phyloP scores from a whole-genome alignment of 83 land plant species.

The Larix sibirica region DNA sequence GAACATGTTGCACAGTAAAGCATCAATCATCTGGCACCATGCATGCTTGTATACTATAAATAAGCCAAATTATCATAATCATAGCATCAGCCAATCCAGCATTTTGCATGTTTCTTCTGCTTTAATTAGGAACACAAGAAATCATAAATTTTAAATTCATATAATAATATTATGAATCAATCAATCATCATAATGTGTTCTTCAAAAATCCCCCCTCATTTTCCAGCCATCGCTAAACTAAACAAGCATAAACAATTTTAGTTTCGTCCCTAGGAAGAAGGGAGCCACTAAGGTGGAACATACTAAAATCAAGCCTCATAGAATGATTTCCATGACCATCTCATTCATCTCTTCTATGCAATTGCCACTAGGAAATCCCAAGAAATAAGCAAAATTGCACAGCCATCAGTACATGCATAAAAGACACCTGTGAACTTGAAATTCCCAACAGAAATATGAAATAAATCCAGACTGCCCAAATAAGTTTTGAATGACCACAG shows the following conservation, averaged over 20 bases:
- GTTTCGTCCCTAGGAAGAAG: neutral
- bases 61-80: neutral
- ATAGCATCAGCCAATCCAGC: neutral
- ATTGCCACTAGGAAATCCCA: too few relatives aligned
- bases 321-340: neutral
- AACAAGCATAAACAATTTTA: neutral
- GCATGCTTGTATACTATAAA: neutral
- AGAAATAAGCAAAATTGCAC: too few relatives aligned
- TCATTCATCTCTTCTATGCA: too few relatives aligned
- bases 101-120: neutral
- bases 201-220: neutral
- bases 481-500: too few relatives aligned
- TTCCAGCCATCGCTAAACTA: neutral
- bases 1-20: neutral
- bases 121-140: neutral
- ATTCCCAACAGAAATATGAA: too few relatives aligned
- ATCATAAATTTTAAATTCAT: neutral
- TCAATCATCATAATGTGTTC: neutral
- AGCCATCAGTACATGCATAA: too few relatives aligned
- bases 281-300: neutral
- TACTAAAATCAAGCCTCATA: neutral
- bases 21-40: neutral
- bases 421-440: too few relatives aligned
- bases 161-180: neutral
- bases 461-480: too few relatives aligned